Evolutionary conservation across 345 rosid species (phyloP), one percentile per base, ranked within the genome.

Genomic region (Eucalyptus guilfoylei): DNA sequence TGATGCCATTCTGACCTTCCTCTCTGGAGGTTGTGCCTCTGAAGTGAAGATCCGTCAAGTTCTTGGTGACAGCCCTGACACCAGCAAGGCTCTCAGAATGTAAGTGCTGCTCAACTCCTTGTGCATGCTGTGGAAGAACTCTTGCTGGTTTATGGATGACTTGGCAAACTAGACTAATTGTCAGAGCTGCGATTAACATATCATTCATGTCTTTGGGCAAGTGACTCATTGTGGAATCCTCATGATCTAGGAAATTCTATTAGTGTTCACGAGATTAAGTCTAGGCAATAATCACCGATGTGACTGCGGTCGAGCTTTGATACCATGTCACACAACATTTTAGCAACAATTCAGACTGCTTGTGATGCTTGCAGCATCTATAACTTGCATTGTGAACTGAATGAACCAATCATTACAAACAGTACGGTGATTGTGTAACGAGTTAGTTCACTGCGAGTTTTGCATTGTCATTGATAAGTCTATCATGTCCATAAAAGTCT

Each of bases 81-180:
- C 99, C n/a, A 97, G 99, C 94, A 97, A 96, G 92, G 99, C 99
- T 88, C 98, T 96, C 87, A 94, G 98, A 93, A 95, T 95, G 99
- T 96, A 91, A 87, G 87, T 67, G 85, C 85, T 76, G 85, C 85
- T 6, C 81, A 17, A 72, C 85, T 21, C 85, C 47, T 76, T 23
- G 85, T 76, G 30, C 85, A 11, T 76, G 85, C 85, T 40, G 8
- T 11, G 85, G 47, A 76, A 72, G 85, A 76, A 40, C 13, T 76
- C 28, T 76, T 76, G 47, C 85, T 40, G 85, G 85, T 21, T 76
- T 40, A 76, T 40, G 47, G 47, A 76, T 40, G 85, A 76, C 85
- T 40, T 40, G 45, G 47, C 28, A 76, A 40, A 76, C 83, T 12
- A 40, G 47, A 42, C 83, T 21, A 76, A 76, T 23, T 16, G 42